Evolutionary conservation across 2,329 filamentous ascomycete species (phyloP).

Genomic region (Coleophoma eucalyptorum): DNA sequence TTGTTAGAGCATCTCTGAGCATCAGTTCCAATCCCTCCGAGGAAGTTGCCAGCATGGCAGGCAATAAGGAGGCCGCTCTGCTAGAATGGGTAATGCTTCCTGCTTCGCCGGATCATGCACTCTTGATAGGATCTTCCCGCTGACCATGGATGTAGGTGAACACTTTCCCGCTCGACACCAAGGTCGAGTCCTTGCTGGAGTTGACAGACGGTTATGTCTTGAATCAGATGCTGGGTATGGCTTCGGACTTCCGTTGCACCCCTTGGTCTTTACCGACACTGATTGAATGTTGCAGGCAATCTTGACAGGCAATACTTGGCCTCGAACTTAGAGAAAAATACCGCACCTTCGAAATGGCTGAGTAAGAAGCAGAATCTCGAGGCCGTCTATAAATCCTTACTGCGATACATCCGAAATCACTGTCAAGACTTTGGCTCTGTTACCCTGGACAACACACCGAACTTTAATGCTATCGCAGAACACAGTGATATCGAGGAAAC

Average conservation of each 20-base stretch:
- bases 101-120: conserved; percentile 1
- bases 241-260: conserved; percentile 11
- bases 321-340: conserved; percentile 45
- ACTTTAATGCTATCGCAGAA: conserved; percentile 55
- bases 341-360: conserved; percentile 26
- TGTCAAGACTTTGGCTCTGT: conserved; percentile 48
- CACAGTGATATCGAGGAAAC: conserved; percentile 51
- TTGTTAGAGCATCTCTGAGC: too few species aligned
- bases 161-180: conserved; percentile 25
- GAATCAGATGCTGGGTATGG: conserved; percentile 33
- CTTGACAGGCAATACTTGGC: conserved; percentile 54
- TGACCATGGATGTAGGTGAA: conserved; percentile 24
- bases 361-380: conserved; percentile 48
- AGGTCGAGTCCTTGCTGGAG: conserved; percentile 24
- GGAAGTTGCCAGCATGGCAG: not conserved
- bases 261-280: conserved; percentile 21
- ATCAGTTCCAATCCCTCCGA: too few species aligned
- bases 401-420: conserved; percentile 50
- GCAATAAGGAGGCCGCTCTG: conserved; percentile 47
- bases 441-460: conserved; percentile 40
- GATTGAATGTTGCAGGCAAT: conserved; percentile 48
- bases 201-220: conserved; percentile 29
- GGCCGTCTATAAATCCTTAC: conserved; percentile 49
- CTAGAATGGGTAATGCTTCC: conserved; percentile 46
- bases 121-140: conserved; percentile 7